A percentile compares a stretch with the other conserved stretches of the same genome.
Evolutionary conservation across 1,139 yeast genomes (phyloP).

Genomic region (Pichia sp.): DNA sequence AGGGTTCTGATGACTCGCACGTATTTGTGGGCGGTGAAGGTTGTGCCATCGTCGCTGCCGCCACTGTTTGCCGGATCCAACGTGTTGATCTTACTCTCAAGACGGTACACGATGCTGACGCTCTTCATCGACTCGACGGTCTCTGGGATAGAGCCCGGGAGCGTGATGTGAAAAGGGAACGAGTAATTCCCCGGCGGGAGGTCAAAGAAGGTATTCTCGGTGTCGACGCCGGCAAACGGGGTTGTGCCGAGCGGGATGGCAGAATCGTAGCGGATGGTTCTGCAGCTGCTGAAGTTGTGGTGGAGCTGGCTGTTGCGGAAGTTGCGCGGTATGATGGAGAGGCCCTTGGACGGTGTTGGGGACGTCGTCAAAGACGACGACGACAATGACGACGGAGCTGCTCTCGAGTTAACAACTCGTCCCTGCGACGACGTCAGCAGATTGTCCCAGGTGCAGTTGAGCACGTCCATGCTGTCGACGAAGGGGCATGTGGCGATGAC

Average conservation of each 20-base stretch:
- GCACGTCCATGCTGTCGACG: slow-evolving; percentile 33
- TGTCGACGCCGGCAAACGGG: slow-evolving; percentile 32
- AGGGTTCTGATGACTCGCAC: slow-evolving; percentile 37
- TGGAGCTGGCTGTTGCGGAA: neutral
- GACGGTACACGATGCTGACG: slow-evolving; percentile 50
- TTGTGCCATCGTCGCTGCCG: slow-evolving; percentile 23
- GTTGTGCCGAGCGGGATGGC: slow-evolving; percentile 30
- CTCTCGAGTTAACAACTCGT: neutral
- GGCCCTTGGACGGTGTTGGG: too few species aligned
- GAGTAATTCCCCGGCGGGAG: slow-evolving; percentile 64
- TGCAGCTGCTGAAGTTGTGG: slow-evolving; percentile 2
- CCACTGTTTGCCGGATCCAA: slow-evolving; percentile 11
- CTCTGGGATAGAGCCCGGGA: slow-evolving; percentile 62
- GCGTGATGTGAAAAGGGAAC: slow-evolving; percentile 51
- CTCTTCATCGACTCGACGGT: slow-evolving; percentile 62
- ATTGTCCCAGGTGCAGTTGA: slow-evolving; percentile 59
- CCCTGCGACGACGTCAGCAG: slow-evolving; percentile 48
- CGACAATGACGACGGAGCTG: neutral
- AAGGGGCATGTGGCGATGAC: slow-evolving; percentile 14
- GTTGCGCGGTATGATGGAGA: too few species aligned
- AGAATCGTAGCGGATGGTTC: neutral
- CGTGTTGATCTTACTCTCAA: slow-evolving; percentile 43
- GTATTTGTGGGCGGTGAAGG: slow-evolving; percentile 34
- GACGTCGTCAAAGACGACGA: too few species aligned
- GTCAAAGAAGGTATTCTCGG: slow-evolving; percentile 24